Evolutionary conservation across 164 flowering plant genomes (phyloP).

Genomic region (Protea cynaroides): DNA sequence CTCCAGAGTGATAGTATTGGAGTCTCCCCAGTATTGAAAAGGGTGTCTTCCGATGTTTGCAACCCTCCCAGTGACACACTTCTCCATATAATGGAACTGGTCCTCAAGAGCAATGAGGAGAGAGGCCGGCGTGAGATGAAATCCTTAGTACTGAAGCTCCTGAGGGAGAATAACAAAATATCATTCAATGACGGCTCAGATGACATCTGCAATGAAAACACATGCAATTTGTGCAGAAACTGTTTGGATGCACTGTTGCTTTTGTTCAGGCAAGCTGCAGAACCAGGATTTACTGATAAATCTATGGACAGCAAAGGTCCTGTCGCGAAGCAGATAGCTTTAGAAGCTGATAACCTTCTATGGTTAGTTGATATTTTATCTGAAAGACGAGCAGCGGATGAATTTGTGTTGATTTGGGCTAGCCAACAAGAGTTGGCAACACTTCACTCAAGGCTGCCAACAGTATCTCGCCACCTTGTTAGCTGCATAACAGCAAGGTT

Average conservation of each 20-base stretch:
- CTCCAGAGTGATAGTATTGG: constrained; percentile 50
- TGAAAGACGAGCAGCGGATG: constrained; percentile 74
- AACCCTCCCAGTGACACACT: constrained; percentile 61
- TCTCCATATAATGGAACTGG: constrained; percentile 68
- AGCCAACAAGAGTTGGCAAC: constrained; percentile 63
- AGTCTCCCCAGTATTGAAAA: constrained; percentile 60
- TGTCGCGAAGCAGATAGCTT: constrained; percentile 44
- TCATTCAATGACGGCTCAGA: constrained; percentile 30
- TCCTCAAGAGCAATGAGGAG: constrained; percentile 87
- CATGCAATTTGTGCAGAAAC: constrained; percentile 53
- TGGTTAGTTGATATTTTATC: constrained; percentile 89
- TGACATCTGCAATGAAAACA: constrained; percentile 46
- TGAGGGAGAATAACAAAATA: constrained; percentile 46
- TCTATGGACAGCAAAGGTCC: constrained; percentile 38
- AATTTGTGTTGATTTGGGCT: constrained; percentile 72
- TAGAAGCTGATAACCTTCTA: constrained; percentile 78
- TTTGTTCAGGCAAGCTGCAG: constrained; percentile 56
- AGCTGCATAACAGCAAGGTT: constrained; percentile 81
- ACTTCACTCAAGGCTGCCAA: constrained; percentile 60
- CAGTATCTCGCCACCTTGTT: constrained; percentile 61
- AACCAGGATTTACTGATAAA: constrained; percentile 39
- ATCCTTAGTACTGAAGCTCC: constrained; percentile 72
- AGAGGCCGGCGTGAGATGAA: constrained; percentile 93
- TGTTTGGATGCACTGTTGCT: constrained; percentile 49
- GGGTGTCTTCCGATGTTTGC: constrained; percentile 55